A percentile compares a stretch with the other conserved stretches of the same genome.
phyloP scores from a whole-genome alignment of 768 basidiomycete species.

The Leccinellum rugosiceps region DNA sequence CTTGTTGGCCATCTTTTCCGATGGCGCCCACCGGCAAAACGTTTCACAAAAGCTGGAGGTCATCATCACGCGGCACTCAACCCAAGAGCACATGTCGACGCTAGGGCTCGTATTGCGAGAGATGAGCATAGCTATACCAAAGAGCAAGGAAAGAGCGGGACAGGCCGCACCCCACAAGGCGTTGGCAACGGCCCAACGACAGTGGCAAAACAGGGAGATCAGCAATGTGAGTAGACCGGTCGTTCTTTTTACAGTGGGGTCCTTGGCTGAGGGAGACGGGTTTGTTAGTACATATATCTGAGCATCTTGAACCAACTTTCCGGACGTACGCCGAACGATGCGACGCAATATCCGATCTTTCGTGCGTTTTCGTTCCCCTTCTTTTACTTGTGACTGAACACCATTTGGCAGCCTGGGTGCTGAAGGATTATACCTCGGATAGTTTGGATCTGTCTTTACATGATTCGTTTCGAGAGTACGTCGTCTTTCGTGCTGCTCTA shows the following conservation, averaged over 20 bases:
- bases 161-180: slow-evolving; percentile 36
- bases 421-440: slow-evolving; percentile 78
- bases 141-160: slow-evolving; percentile 14
- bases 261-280: not conserved
- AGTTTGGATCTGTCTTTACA: slow-evolving; percentile 61
- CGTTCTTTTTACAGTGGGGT: not conserved
- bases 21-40: slow-evolving; percentile 60
- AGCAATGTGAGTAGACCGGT: slow-evolving; percentile 64
- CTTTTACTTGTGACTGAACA: not conserved
- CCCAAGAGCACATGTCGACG: slow-evolving; percentile 40
- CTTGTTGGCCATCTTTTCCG: slow-evolving; percentile 77
- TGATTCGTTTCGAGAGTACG: slow-evolving; percentile 71
- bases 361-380: slow-evolving; percentile 44
- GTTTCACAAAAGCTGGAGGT: slow-evolving; percentile 51
- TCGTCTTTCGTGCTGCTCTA: not conserved
- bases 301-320: slow-evolving; percentile 90
- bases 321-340: slow-evolving; percentile 90
- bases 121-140: slow-evolving; percentile 27
- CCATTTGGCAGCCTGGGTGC: slow-evolving; percentile 71
- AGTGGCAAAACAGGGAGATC: slow-evolving; percentile 88
- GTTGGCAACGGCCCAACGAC: slow-evolving; percentile 65
- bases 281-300: slow-evolving; percentile 75
- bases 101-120: slow-evolving; percentile 46
- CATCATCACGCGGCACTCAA: slow-evolving; percentile 41
- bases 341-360: slow-evolving; percentile 92